Conservation (phyloP, 176 grass and related monocot species). For the Carex parvula region DNA sequence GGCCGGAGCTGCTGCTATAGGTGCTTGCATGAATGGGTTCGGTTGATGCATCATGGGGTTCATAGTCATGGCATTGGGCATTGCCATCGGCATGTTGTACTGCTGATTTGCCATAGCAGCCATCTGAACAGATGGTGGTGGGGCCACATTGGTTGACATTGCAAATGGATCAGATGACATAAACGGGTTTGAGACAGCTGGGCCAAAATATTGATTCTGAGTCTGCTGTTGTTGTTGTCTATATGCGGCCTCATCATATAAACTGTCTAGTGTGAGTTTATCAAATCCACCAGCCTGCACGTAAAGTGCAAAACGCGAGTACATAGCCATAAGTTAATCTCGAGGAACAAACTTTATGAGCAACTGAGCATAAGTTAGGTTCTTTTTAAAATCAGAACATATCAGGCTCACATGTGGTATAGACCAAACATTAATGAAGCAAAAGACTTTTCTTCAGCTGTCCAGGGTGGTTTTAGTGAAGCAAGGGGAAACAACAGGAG, state of each 20-base stretch:
- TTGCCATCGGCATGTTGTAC: slow-evolving; percentile 43
- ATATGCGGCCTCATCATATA: slow-evolving; percentile 70
- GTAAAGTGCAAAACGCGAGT: neutral
- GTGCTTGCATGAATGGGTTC: slow-evolving; percentile 43
- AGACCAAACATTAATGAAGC: neutral
- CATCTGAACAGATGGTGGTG: slow-evolving; percentile 85
- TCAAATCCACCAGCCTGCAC: slow-evolving; percentile 69
- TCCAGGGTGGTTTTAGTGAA: neutral
- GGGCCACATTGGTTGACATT: slow-evolving; percentile 63
- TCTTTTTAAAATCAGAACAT: neutral
- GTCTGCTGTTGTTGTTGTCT: slow-evolving; percentile 63
- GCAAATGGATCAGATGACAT: slow-evolving; percentile 68
- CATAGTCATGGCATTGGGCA: slow-evolving; percentile 32
- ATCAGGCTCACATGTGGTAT: neutral
- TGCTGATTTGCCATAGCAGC: slow-evolving; percentile 76
- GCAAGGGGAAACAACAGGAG: neutral
- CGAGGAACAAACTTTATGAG: neutral
- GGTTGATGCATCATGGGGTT: slow-evolving; percentile 49
- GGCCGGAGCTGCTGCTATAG: slow-evolving; percentile 17
- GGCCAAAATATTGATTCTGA: slow-evolving; percentile 51
- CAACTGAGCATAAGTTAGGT: neutral
- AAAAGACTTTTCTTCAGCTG: neutral
- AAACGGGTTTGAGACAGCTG: slow-evolving; percentile 70
- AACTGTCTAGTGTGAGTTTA: slow-evolving; percentile 64
- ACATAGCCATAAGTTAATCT: neutral